Evolutionary conservation across 495 filamentous ascomycete genomes (phyloP).

Genomic region (Talaromyces trachyspermus): DNA sequence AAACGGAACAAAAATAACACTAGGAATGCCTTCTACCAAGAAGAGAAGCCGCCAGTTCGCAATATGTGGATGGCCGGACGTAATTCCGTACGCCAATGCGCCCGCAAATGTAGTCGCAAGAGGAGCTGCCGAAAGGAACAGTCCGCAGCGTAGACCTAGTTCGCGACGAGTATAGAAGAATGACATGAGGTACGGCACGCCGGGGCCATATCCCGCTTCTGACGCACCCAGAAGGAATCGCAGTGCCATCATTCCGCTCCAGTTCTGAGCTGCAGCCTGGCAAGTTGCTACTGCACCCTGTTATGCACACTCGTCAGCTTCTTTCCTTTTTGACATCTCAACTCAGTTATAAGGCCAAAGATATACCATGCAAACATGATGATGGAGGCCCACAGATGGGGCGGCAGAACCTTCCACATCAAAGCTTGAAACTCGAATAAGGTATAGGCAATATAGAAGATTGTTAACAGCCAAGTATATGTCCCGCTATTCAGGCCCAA

Average conservation of each 20-base stretch:
- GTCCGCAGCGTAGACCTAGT: slow-evolving; percentile 65
- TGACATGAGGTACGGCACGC: slow-evolving; percentile 64
- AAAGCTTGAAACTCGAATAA: slow-evolving; percentile 62
- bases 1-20: slow-evolving; percentile 54
- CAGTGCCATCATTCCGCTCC: slow-evolving; percentile 57
- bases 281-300: slow-evolving; percentile 53
- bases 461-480: slow-evolving; percentile 69
- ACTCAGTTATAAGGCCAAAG: not conserved
- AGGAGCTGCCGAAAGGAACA: slow-evolving; percentile 73
- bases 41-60: slow-evolving; percentile 78
- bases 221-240: slow-evolving; percentile 61
- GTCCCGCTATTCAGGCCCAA: slow-evolving; percentile 40
- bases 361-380: slow-evolving; percentile 42
- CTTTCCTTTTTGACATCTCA: not conserved
- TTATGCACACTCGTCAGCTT: not conserved
- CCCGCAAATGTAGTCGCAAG: slow-evolving; percentile 79
- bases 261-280: slow-evolving; percentile 55
- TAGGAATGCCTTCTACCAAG: slow-evolving; percentile 74
- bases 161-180: slow-evolving; percentile 82
- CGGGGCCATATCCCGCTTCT: slow-evolving; percentile 62
- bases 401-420: slow-evolving; percentile 65
- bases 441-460: slow-evolving; percentile 62
- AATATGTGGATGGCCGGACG: slow-evolving; percentile 56
- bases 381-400: slow-evolving; percentile 45
- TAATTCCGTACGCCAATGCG: slow-evolving; percentile 77